phyloP scores from a whole-genome alignment of 768 basidiomycete genomes.

The Termitomyces sp. region DNA sequence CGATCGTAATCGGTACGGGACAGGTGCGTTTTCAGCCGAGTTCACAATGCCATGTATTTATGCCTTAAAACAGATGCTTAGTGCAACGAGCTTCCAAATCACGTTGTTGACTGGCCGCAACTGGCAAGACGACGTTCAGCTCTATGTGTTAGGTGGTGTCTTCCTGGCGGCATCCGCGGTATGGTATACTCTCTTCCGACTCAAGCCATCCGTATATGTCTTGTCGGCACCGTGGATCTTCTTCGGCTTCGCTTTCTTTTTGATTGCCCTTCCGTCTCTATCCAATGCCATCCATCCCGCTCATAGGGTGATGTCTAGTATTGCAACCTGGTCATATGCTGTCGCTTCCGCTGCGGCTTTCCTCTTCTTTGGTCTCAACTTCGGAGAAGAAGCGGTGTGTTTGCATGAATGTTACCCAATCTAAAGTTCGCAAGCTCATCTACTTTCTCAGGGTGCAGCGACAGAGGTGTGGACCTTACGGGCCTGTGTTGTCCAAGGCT shows the following conservation, averaged over 20 bases:
- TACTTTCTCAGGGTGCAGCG: conserved; percentile 67
- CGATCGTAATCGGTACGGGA: conserved; percentile 82
- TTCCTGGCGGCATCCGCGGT: conserved; percentile 83
- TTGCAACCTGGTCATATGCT: conserved; percentile 91
- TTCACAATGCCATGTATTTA: background rate
- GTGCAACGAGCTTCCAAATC: conserved; percentile 93
- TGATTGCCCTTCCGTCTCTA: conserved; percentile 87
- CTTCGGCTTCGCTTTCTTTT: conserved; percentile 87
- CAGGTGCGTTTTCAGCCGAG: conserved; percentile 45
- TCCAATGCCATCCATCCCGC: conserved; percentile 53
- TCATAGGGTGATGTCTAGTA: conserved; percentile 67
- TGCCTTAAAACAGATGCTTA: conserved; percentile 58
- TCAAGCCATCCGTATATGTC: conserved; percentile 86
- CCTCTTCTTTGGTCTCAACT: conserved; percentile 92
- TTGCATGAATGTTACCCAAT: background rate
- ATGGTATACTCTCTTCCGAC: conserved; percentile 89
- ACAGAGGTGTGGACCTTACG: conserved; percentile 93
- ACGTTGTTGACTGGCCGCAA: conserved; percentile 87
- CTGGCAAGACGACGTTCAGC: conserved; percentile 74
- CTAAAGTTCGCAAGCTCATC: conserved; percentile 7
- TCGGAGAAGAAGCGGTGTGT: conserved; percentile 91
- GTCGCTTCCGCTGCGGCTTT: conserved; percentile 92
- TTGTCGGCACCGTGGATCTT: conserved; percentile 88
- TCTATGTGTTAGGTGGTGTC: conserved; percentile 88
- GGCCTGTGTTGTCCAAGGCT: conserved; percentile 91